Percentiles rank a stretch among this genome's conserved stretches.
These are phyloP conservation scores for Entoloma clypeatum DNA, from an alignment of 1,284 basidiomycete genomes.

Conservation along the genomic window DNA sequence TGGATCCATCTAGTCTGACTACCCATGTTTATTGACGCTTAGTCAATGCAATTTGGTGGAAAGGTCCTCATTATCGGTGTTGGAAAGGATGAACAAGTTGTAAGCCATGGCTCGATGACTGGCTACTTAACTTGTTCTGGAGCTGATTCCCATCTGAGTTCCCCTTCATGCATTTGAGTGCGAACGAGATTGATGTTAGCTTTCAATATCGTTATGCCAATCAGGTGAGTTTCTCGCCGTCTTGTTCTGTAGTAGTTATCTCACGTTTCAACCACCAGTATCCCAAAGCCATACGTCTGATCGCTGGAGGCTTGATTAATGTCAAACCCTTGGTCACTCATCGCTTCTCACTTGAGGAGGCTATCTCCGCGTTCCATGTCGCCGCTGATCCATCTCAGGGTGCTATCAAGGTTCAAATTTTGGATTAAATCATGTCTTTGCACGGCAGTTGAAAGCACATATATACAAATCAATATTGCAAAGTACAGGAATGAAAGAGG, in stretches of 20 bases:
- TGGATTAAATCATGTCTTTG: constrained; percentile 33
- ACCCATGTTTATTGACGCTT: constrained; percentile 1
- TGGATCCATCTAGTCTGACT: neutral
- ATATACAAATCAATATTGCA: constrained; percentile 1
- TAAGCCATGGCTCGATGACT: constrained; percentile 23
- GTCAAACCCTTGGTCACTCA: constrained; percentile 84
- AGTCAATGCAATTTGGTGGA: constrained; percentile 56
- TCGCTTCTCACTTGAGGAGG: constrained; percentile 72
- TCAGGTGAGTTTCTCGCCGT: constrained; percentile 34
- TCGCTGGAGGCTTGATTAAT: constrained; percentile 69
- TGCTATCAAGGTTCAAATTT: constrained; percentile 64
- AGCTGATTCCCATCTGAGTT: constrained; percentile 35
- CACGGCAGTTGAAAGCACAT: neutral
- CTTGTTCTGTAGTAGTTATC: neutral
- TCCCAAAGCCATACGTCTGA: constrained; percentile 78
- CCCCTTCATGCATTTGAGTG: constrained; percentile 66
- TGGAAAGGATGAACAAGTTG: constrained; percentile 54
- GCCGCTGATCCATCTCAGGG: constrained; percentile 65
- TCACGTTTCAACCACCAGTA: constrained; percentile 40
- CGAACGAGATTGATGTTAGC: constrained; percentile 60
- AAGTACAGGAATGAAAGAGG: neutral
- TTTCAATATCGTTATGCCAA: constrained; percentile 66
- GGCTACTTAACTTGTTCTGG: neutral
- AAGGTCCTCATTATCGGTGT: constrained; percentile 67
- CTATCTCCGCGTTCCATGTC: constrained; percentile 75